These are phyloP conservation scores for Huntiella moniliformis DNA, from an alignment of 2,329 filamentous ascomycete genomes.

Conservation along the genomic window DNA sequence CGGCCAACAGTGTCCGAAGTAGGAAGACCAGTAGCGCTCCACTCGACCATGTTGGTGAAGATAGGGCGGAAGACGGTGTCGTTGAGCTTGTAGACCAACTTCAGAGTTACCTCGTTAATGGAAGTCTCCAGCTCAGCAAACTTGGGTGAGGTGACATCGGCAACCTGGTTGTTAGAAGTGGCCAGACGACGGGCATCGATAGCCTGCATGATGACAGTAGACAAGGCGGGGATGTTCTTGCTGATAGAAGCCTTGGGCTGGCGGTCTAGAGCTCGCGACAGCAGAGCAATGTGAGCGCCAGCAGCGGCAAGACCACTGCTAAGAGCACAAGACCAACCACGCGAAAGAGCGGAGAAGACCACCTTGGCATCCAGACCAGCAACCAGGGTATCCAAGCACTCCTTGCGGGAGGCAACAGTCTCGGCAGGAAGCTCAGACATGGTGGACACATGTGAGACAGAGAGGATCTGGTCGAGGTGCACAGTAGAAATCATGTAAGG, in stretches of 20 bases:
- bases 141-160: constrained; percentile 25
- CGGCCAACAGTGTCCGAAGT: constrained; percentile 42
- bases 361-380: constrained; percentile 59
- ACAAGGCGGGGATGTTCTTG: constrained; percentile 54
- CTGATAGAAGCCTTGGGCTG: constrained; percentile 62
- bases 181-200: constrained; percentile 48
- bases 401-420: constrained; percentile 43
- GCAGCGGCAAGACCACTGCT: constrained; percentile 42
- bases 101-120: constrained; percentile 54
- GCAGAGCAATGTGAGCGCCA: constrained; percentile 48
- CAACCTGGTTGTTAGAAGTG: constrained; percentile 26
- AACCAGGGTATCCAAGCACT: constrained; percentile 57
- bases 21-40: constrained; percentile 41
- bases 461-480: constrained; percentile 54
- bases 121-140: constrained; percentile 42
- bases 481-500: constrained; percentile 73
- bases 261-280: constrained; percentile 54
- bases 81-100: constrained; percentile 93
- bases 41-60: constrained; percentile 72
- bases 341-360: constrained; percentile 54
- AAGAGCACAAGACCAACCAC: constrained; percentile 51
- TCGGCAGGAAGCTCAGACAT: constrained; percentile 38
- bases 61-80: constrained; percentile 84
- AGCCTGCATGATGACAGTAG: constrained; percentile 38
- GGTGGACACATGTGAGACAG: constrained; percentile 51